Evolutionary conservation across 352 stramenopile genomes (phyloP), one percentile per base, ranked within the genome.

Genomic region (Blastocystis hominis): DNA sequence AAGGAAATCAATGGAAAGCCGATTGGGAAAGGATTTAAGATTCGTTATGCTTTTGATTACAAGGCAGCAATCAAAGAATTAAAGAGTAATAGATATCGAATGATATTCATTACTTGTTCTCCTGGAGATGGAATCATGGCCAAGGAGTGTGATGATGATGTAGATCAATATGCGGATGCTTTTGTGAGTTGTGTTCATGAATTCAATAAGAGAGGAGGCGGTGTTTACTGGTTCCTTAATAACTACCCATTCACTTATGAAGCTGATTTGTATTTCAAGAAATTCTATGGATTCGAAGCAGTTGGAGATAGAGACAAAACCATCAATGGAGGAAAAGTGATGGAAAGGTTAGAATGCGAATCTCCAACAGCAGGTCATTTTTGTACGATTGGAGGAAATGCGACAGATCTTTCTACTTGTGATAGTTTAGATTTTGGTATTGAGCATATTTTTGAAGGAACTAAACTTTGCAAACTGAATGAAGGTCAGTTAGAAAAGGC

Each of bases 21-120:
- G 6, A 75, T 75, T 46, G 63, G 63, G 13, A 80, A 80, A 34
- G 70, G 44, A 77, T 80, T 80, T 34, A 80, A 80, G n/a, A 69
- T 80, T 40, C 7, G 36, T 24, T 70, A 70, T 77, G 70, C 55
- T 6, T 80, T 40, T 34, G 70, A 80, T 34, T 80, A 80, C 40
- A 47, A 80, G 47, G 69, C 47, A 6, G 70, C 70, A 24, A 80
- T 80, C 10, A 42, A 80, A 5, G 6, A 68, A 20, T 24, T 80
- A 4, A 6, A 24, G 40, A 80, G 47, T 50, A 42, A n/a, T n/a
- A n/a, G n/a, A n/a, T n/a, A n/a, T n/a, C n/a, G n/a, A n/a, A n/a
- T n/a, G n/a, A n/a, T n/a, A n/a, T n/a, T n/a, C n/a, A n/a, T n/a
- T n/a, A n/a, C n/a, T n/a, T n/a, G n/a, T n/a, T n/a, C n/a, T n/a